phyloP scores from a whole-genome alignment of 441 rosid genomes.

The Erodium trifolium region DNA sequence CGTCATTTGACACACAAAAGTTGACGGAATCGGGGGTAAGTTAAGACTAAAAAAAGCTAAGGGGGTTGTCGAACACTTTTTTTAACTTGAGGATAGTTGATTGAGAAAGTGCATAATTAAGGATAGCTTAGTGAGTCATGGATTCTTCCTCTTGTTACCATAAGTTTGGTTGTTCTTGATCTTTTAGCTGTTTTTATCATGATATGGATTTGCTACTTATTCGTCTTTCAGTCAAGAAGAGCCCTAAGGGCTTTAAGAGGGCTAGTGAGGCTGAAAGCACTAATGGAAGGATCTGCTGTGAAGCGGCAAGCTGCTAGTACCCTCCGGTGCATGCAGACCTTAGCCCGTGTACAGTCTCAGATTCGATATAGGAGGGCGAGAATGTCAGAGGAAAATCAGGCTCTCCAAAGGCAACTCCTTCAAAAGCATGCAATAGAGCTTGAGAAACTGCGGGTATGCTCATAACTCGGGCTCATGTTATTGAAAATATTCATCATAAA shows the following conservation, averaged over 20 bases:
- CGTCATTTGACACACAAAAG: too few species aligned
- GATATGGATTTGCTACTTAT: slow-evolving; percentile 7
- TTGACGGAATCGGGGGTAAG: too few species aligned
- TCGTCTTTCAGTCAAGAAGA: slow-evolving; percentile 53
- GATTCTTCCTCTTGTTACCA: background rate
- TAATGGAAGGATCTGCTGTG: slow-evolving; percentile 74
- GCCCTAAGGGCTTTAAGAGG: slow-evolving; percentile 62
- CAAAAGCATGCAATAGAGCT: slow-evolving; percentile 82
- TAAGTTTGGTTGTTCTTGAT: background rate
- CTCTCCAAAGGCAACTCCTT: slow-evolving; percentile 69
- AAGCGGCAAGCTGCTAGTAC: slow-evolving; percentile 72
- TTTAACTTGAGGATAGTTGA: too few species aligned
- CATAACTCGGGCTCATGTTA: background rate
- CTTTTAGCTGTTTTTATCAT: background rate
- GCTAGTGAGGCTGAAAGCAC: slow-evolving; percentile 52
- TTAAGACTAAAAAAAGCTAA: too few species aligned
- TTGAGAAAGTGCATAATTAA: too few species aligned
- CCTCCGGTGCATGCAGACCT: slow-evolving; percentile 74
- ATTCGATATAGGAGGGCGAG: slow-evolving; percentile 60
- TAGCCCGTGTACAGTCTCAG: slow-evolving; percentile 72
- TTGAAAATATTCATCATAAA: background rate
- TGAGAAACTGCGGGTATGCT: slow-evolving; percentile 47
- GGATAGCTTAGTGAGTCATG: too few species aligned
- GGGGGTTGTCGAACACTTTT: too few species aligned
- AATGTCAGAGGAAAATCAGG: slow-evolving; percentile 86